phyloP scores from a whole-genome alignment of 768 basidiomycete species.

The Naganishia kalamii region DNA sequence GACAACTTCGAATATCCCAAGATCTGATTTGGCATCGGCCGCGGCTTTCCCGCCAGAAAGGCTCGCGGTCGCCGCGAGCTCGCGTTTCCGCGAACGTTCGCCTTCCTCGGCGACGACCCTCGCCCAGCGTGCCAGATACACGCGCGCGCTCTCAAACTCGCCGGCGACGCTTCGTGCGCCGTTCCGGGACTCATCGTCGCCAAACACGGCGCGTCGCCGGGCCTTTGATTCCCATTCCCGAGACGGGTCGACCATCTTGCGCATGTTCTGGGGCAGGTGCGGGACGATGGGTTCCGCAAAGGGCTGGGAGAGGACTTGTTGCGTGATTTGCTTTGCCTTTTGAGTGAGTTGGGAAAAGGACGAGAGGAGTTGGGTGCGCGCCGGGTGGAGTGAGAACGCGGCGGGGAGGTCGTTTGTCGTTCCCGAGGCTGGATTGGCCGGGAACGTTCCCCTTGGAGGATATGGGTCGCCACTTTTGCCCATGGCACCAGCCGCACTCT shows the following conservation, averaged over 20 bases:
- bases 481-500: background rate
- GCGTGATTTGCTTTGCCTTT: constrained; percentile 84
- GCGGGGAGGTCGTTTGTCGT: constrained; percentile 64
- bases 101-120: constrained; percentile 91
- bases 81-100: constrained; percentile 73
- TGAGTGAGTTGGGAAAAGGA: constrained; percentile 91
- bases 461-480: constrained; percentile 11
- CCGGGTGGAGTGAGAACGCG: constrained; percentile 59
- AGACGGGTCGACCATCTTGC: constrained; percentile 76
- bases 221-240: constrained; percentile 59
- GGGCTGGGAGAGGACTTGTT: constrained; percentile 90
- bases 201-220: constrained; percentile 3
- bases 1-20: constrained; percentile 72
- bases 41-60: constrained; percentile 44
- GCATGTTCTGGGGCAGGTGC: constrained; percentile 89
- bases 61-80: constrained; percentile 51
- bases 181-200: constrained; percentile 62
- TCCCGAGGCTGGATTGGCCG: constrained; percentile 36
- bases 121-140: constrained; percentile 95
- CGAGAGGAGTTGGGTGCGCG: constrained; percentile 74
- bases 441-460: constrained; percentile 35
- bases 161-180: constrained; percentile 54
- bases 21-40: constrained; percentile 51
- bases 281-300: constrained; percentile 93
- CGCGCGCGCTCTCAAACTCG: constrained; percentile 91